Evolutionary conservation across 2,329 filamentous ascomycete species (phyloP), one percentile per base, ranked within the genome.

Genomic region (Diaporthe longicolla): DNA sequence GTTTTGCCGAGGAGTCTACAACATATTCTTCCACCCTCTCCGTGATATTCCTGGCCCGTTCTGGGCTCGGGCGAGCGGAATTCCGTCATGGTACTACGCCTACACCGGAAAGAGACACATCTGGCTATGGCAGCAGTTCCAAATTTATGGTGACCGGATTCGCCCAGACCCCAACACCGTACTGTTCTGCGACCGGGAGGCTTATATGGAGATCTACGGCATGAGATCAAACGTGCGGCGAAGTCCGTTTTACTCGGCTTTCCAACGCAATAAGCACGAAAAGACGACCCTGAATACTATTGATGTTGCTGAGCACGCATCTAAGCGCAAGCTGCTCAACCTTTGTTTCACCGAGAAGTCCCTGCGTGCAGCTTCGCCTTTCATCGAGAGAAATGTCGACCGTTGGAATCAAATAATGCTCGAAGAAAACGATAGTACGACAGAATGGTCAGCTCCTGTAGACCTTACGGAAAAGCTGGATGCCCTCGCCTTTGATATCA

Each of bases 301-400:
- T 3, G 77, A 79, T 26, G 43, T 75, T 4, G 66, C 71, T 3
- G 63, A 52, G 21, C 63, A 68, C 21, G 63, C 63, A 19, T 13
- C 21, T 19, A 78, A 70, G 43, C 78, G 79, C 57, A 78, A 73
- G 55, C 29, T 76, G 4, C 76, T 80, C 11, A 75, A 75, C 48
- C n/a, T 73, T 0, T 65, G 71, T 43, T 80, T 80, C 40, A 79
- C 77, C 21, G 78, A 79, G 0, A 76, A 76, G 26, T 77, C 78
- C 6, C 11, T 78, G 4, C 72, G 69, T 8, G 74, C 78, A 11
- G 75, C 74, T 4, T 76, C 73, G 1, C 29, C 9, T 8, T 79
- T 80, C 29, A 76, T 80, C 0, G 69, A 72, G 19, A 52, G 72
- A 29, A 75, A 80, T 70, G 54, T 78, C 7, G 77, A 79, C 61